Evolutionary conservation across 495 filamentous ascomycete genomes (phyloP).

Genomic region (Xylaria telfairii): DNA sequence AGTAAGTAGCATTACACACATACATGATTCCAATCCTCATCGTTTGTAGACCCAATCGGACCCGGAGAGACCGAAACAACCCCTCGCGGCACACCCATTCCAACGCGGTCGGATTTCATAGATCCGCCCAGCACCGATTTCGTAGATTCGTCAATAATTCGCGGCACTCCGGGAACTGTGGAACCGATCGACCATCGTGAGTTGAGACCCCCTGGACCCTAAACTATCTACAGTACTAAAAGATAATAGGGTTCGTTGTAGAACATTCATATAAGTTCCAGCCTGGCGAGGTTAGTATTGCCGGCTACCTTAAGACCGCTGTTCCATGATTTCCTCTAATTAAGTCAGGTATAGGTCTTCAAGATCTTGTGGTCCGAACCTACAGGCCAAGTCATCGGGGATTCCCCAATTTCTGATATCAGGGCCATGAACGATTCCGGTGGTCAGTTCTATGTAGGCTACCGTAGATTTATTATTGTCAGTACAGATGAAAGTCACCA

Average conservation of each 20-base stretch:
- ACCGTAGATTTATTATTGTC: conserved; percentile 56
- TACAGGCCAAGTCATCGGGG: conserved; percentile 39
- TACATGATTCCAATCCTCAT: neutral
- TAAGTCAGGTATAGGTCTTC: conserved; percentile 46
- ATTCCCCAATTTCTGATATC: conserved; percentile 40
- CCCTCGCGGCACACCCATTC: conserved; percentile 30
- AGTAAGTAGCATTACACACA: conserved; percentile 7
- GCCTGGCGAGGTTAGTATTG: conserved; percentile 46
- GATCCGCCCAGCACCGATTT: neutral
- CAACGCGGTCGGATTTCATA: neutral
- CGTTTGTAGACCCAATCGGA: conserved; percentile 5
- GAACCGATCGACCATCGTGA: conserved; percentile 36
- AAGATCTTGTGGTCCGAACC: conserved; percentile 57
- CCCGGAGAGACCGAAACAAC: conserved; percentile 19
- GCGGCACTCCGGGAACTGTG: conserved; percentile 36
- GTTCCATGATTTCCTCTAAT: conserved; percentile 1
- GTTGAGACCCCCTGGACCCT: neutral
- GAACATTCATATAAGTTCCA: conserved; percentile 48
- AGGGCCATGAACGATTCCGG: conserved; percentile 34
- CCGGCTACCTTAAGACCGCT: too few species aligned
- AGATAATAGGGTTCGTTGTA: conserved; percentile 46
- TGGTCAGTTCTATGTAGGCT: conserved; percentile 49
- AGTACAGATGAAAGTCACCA: conserved; percentile 53
- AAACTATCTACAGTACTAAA: conserved; percentile 19
- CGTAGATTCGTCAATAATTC: conserved; percentile 23